Evolutionary conservation across 495 filamentous ascomycete genomes (phyloP), one percentile per base, ranked within the genome.

Genomic region (Penicillium subrubescens): DNA sequence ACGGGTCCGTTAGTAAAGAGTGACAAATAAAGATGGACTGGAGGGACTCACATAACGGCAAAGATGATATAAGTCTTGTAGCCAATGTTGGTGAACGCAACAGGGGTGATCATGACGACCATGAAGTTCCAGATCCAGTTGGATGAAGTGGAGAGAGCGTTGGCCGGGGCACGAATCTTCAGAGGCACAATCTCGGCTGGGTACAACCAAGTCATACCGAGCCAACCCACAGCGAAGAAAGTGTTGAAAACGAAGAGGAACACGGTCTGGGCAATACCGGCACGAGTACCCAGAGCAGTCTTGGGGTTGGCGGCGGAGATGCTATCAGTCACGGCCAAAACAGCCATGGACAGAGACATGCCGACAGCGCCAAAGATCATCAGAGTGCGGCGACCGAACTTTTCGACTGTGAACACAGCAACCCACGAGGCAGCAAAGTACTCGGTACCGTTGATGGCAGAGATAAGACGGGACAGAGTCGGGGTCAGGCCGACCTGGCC

Each of bases 181-280:
- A 83, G 74, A 0, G 89, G 88, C 69, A 86, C 90, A 61, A 91
- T 87, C 67, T 91, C 88, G 12, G 85, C 83, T 0, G 87, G 87
- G 71, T 89, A 89, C 4, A 85, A 84, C 88, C 88, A 91, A 25
- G 82, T 88, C 88, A 92, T 92, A 33, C 89, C 89, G 23, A 92
- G 81, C 90, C 89, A 92, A 17, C 89, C 90, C 61, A 91, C 77
- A 5, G 89, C 89, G 67, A 92, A 93, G 79, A 92, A 92, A 1
- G 88, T 89, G 71, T 89, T 89, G 81, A 90, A 92, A 25, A 90
- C 78, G 73, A 93, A 93, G 33, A 90, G 74, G 70, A 92, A 89
- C 8, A 87, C 81, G 0, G 83, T 80, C 15, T 84, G 84, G 3
- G 79, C 83, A 21, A 84, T 79, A 54, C 78, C 75, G 11, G 77